Evolutionary conservation across 208 protist species (phyloP), one percentile per base, ranked within the genome.

Genomic region (Leishmania gerbilli): DNA sequence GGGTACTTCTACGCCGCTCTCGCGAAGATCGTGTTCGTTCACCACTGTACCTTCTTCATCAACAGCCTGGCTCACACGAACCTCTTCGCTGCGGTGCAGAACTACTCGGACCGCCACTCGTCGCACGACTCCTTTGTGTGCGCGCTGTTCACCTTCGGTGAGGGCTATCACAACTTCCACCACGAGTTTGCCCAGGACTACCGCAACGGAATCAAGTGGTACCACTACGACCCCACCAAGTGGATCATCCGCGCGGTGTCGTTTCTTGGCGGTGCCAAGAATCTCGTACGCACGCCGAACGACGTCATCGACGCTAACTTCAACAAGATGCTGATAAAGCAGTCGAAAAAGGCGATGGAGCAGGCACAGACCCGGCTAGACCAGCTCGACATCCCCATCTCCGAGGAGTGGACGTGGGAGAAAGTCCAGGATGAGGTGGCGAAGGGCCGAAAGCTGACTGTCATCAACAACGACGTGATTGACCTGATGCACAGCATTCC

Each of bases 151-250:
- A 95, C 96, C 17, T 92, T 98, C 78, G 95, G 95, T 53, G 96
- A 98, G 88, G 96, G 96, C 69, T 98, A 97, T 87, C 95, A 98
- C 90, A 97, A 98, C 88, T 98, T 95, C 88, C 96, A 98, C 80
- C 96, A 98, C 87, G 93, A 95, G 80, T 98, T 98, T 79, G 89
- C 95, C 21, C 85, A 97, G 72, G 95, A 98, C 87, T 98, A 98
- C 85, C 89, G 94, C 78, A 97, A 97, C 82, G 94, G 94, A 78
- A 91, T 98, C 80, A 91, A 92, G 81, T 97, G 90, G 89, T 97
- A 94, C 85, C 91, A 97, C 85, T 98, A 90, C 85, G 95, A 98
- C 88, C 96, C 96, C 27, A 97, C 95, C 77, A 97, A 98, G 85
- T 96, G 92, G 92, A 80, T 91, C 65, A 98, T 98, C 82, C 89